Base-by-base conservation (phyloP, 140 eudicot genomes). In the Erigeron philadelphicus region DNA sequence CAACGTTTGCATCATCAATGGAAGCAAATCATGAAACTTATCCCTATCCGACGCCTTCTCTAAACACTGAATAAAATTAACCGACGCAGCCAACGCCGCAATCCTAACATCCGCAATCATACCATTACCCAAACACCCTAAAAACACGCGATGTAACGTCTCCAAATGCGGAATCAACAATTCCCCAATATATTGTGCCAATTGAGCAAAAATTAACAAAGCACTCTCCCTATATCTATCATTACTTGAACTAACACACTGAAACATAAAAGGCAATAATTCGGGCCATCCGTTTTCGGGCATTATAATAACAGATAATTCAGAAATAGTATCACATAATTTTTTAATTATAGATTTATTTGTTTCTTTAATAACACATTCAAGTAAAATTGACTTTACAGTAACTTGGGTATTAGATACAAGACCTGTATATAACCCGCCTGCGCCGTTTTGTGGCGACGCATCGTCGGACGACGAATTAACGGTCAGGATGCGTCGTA, bases 201-300 rank as follows among this genome's bases (percentile, higher is more conserved):
- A 76, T 66, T 86, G 93, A 0, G 83, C 84, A 17, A 86, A 83
- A 57, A 86, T 86, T 64, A 84, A 71, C 47, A 86, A 54, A 11
- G 88, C 88, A 5, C 75, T 75, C 13, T 86, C 93, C 21, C 76
- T 76, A 2, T 75, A 73, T 38, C 76, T 57, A 9, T 72, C 19
- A 12, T 68, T 70, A 0, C 77, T 86, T 0, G 86, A 83, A 9
- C 76, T 81, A 8, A 86, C 88, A 47, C 86, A 86, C 19, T 81
- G 79, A 49, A 86, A 86, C 82, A 86, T 81, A 48, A 86, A 83
- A 1, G 93, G 93, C 19, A 86, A 61, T n/a, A 86, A 61, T 53
- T 86, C 94, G 65, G 85, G 85, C 94, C 94, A 86, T 0, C 68
- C 81, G 11, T 79, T 74, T 11, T 86, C 87, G 2, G 85, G 81